These are phyloP conservation scores for Pseudogymnoascus sp. DNA, from an alignment of 2,329 filamentous ascomycete genomes.

Conservation along the genomic window DNA sequence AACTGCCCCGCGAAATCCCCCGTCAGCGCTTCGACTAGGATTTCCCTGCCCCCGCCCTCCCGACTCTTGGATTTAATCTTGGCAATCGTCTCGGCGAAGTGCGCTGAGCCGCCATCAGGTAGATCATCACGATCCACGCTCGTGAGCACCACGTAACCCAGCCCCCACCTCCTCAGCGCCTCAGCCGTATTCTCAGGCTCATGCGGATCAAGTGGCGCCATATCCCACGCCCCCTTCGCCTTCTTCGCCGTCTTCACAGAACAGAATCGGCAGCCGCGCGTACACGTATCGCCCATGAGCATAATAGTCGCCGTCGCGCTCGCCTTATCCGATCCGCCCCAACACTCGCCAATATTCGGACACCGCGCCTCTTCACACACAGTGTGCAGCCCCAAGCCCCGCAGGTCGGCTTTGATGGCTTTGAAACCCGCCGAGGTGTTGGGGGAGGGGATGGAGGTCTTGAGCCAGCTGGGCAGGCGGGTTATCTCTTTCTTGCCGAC, in stretches of 20 bases:
- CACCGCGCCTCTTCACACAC: constrained; percentile 97
- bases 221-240: constrained; percentile 64
- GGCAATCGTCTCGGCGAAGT: constrained; percentile 89
- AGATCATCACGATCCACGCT: constrained; percentile 91
- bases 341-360: constrained; percentile 96
- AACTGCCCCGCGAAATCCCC: constrained; percentile 80
- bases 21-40: constrained; percentile 76
- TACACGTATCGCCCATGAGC: constrained; percentile 98
- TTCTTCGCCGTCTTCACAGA: constrained; percentile 80
- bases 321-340: constrained; percentile 82
- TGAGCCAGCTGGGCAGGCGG: constrained; percentile 85
- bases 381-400: constrained; percentile 83
- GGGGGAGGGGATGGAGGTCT: constrained; percentile 82
- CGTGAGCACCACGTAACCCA: constrained; percentile 93
- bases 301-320: constrained; percentile 96
- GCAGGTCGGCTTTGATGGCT: constrained; percentile 86
- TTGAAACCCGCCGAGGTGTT: constrained; percentile 66
- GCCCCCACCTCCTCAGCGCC: constrained; percentile 81
- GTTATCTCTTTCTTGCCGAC: constrained; percentile 58
- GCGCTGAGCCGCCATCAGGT: constrained; percentile 73
- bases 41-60: constrained; percentile 22
- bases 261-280: constrained; percentile 92
- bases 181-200: constrained; percentile 96
- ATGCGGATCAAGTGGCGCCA: constrained; percentile 79
- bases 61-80: constrained; percentile 73